These are phyloP conservation scores for Auriscalpium vulgare DNA, from an alignment of 768 basidiomycete genomes.

Conservation along the genomic window DNA sequence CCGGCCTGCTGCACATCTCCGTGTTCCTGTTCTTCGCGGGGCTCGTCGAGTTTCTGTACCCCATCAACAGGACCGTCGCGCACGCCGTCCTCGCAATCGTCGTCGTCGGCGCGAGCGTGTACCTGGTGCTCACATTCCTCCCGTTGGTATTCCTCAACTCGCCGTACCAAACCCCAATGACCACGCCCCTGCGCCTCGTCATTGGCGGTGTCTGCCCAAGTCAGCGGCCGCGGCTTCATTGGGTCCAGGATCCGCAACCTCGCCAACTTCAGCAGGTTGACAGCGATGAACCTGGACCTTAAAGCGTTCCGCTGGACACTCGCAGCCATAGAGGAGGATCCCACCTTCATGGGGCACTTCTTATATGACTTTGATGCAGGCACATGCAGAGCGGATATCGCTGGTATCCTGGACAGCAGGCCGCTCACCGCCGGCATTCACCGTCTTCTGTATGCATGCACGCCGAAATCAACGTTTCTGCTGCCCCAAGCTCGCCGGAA, in stretches of 20 bases:
- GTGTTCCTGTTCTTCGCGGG: constrained; percentile 9
- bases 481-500: neutral
- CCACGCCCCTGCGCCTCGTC: neutral
- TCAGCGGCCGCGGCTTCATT: neutral
- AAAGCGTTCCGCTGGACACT: constrained; percentile 1
- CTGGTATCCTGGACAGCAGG: too few relatives aligned
- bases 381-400: too few relatives aligned
- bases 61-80: constrained; percentile 5
- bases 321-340: neutral
- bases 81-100: neutral
- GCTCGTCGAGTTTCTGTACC: constrained; percentile 6
- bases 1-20: constrained; percentile 10
- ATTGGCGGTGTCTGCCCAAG: neutral
- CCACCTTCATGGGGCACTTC: too few relatives aligned
- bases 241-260: neutral
- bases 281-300: neutral
- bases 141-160: constrained; percentile 5
- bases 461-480: neutral
- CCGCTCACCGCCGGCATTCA: neutral
- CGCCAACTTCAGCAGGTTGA: neutral
- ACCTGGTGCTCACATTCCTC: constrained; percentile 7
- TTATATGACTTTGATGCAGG: too few relatives aligned
- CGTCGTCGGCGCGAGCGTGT: neutral
- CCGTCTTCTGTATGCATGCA: neutral
- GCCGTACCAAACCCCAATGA: constrained; percentile 11